Conservation (phyloP, 345 rosid genomes). For the Xanthoceras sorbifolium region DNA sequence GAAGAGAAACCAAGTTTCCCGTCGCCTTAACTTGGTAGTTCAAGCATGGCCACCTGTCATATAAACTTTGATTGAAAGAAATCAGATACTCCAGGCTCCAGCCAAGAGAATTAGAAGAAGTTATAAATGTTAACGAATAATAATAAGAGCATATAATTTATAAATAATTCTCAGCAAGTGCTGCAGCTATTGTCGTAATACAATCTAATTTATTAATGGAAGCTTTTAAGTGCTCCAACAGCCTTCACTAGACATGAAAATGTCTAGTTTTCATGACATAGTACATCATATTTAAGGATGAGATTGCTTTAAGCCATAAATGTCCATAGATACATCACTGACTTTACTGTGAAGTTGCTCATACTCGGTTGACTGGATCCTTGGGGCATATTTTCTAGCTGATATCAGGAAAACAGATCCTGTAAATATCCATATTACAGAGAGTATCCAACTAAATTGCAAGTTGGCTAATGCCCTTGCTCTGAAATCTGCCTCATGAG, state of each 20-base stretch:
- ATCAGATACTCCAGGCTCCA: background rate
- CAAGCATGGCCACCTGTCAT: background rate
- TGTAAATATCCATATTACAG: slow-evolving; percentile 56
- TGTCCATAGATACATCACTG: slow-evolving; percentile 34
- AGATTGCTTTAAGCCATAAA: slow-evolving; percentile 33
- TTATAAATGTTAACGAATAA: background rate
- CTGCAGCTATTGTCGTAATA: background rate
- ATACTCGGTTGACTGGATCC: slow-evolving; percentile 38
- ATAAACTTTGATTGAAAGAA: background rate
- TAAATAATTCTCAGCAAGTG: background rate
- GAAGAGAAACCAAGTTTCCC: background rate
- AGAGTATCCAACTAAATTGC: slow-evolving; percentile 92
- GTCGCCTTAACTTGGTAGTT: slow-evolving; percentile 4
- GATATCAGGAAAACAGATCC: slow-evolving; percentile 58
- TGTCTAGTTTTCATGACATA: slow-evolving; percentile 3
- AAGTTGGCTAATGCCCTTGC: slow-evolving; percentile 81
- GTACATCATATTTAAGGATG: slow-evolving; percentile 21
- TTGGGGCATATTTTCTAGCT: slow-evolving; percentile 35
- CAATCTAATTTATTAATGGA: slow-evolving; percentile 10
- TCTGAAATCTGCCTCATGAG: slow-evolving; percentile 57
- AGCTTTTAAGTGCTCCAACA: background rate
- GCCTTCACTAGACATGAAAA: background rate
- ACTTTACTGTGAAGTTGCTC: slow-evolving; percentile 47
- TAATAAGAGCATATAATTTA: background rate
- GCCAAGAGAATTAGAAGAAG: background rate